These are phyloP conservation scores for Chalaropsis thielavioides DNA, from an alignment of 2,329 filamentous ascomycete genomes.

Conservation along the genomic window DNA sequence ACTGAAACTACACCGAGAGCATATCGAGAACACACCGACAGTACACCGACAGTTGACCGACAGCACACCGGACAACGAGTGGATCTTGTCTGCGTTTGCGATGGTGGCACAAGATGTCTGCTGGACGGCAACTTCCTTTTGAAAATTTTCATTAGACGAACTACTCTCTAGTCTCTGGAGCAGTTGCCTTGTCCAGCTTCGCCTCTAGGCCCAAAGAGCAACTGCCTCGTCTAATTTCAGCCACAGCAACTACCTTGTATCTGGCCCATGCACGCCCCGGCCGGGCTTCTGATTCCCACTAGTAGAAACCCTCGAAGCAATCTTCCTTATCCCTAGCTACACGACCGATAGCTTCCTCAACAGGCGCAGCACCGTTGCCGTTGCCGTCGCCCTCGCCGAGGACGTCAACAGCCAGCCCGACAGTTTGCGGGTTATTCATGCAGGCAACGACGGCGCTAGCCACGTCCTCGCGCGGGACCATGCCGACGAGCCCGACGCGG, in stretches of 20 bases:
- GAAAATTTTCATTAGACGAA: too few species aligned
- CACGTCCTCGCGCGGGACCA: constrained; percentile 31
- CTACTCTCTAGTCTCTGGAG: too few species aligned
- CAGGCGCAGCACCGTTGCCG: constrained; percentile 24
- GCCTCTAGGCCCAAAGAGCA: background rate
- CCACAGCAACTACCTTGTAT: background rate
- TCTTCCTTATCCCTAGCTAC: constrained; percentile 27
- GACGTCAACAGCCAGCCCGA: constrained; percentile 31
- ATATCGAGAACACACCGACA: background rate
- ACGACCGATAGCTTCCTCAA: constrained; percentile 27
- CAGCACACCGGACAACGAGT: background rate
- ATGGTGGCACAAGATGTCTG: background rate
- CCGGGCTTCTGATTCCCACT: background rate
- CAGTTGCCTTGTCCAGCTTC: too few species aligned
- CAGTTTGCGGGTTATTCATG: constrained; percentile 28
- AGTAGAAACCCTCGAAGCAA: constrained; percentile 23
- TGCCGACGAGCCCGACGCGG: constrained; percentile 26
- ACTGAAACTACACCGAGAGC: background rate
- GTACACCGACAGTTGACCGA: background rate
- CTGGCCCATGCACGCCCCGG: background rate
- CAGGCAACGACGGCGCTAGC: constrained; percentile 29
- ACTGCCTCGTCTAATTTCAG: background rate
- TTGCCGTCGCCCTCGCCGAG: constrained; percentile 27
- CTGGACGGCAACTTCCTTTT: background rate
- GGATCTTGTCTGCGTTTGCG: background rate